Base-by-base conservation (phyloP, 1,284 basidiomycete genomes). In the Xerocomus amazonicus region DNA sequence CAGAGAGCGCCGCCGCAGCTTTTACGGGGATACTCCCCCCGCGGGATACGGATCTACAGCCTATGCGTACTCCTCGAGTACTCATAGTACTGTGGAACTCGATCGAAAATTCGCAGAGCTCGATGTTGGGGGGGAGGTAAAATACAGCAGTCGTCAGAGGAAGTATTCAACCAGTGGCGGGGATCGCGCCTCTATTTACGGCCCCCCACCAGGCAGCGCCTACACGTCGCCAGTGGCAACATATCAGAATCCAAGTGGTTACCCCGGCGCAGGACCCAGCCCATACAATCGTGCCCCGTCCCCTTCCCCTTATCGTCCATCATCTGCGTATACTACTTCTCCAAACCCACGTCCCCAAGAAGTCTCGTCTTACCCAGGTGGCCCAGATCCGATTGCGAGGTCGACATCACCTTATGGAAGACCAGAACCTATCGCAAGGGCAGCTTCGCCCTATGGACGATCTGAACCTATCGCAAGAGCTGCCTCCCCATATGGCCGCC, bases 341-440 rank as follows among this genome's bases (percentile, higher is more conserved):
- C 64, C 64, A 12, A 70, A 69, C 42, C 36, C 53, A 17, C 68
- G 67, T 9, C 47, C 67, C 17, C 64, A 70, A 43, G 66, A 66
- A 6, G 45, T 69, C 23, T 66, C 67, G 7, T 52, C 59, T 14
- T 66, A 66, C 44, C 64, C 64, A 4, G 66, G 67, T 16, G 63
- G 58, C 6, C 66, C 63, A 1, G 64, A 66, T 43, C 66, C 66
- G 38, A 70, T 65, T 33, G 53, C 55, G 9, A 42, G 62, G 12
- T 61, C 62, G 29, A 52, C 62, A 2, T 67, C 70, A 9, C 67
- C 68, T 13, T 73, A 69, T 50, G 65, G 63, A 32, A 60, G 60
- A 8, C 54, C 26, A 14, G 59, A 59, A 0, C 32, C 66, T 59
- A 70, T 70, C 35, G 61, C 59, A 10, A 45, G 60, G 46, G 51